Base-by-base conservation (phyloP, 2,329 filamentous ascomycete genomes). In the Pestalotiopsis sp. region DNA sequence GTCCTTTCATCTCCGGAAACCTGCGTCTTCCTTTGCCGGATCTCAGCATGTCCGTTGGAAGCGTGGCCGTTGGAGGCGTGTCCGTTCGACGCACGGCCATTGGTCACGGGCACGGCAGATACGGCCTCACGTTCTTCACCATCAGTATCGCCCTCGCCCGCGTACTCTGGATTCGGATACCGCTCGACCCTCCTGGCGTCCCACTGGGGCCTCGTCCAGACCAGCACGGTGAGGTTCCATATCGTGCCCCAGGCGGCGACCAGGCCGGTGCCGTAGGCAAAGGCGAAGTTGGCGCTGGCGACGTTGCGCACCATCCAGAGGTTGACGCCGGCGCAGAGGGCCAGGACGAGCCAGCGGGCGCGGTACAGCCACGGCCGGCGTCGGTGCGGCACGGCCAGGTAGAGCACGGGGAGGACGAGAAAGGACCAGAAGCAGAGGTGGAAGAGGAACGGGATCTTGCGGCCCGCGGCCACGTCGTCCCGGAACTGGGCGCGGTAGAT, bases 171-270 rank as follows among this genome's bases (percentile, higher is more conserved):
- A 31, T 68, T 59, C 23, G 23, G 27, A 36, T 56, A 75, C 68
- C 79, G 82, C 66, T 84, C 77, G 0, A 86, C 82, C 70, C 88
- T 83, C 70, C 84, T 87, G 0, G 85, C 85, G 23, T 88, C 86
- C 75, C 84, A 85, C 75, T 91, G 89, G 3, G 88, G 87, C 20
- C 81, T 78, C 60, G 82, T 85, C 79, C 86, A 87, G 1, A 90
- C 76, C 27, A 91, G 76, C 73, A 88, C 75, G 23, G 83, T 82
- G 67, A 85, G 73, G 45, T 77, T 81, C 77, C 82, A 84, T 20
- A 90, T 75, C 12, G 85, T 84, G 1, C 84, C 82, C 85, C 86
- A 91, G 3, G 79, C 76, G 3, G 80, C 81, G 49, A 85, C 73
- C 63, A 91, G 73, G 0, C 89, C 89, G 1, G 80, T 76, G 1